phyloP scores from a whole-genome alignment of 2,329 filamentous ascomycete genomes.

The Xylaria sp. region DNA sequence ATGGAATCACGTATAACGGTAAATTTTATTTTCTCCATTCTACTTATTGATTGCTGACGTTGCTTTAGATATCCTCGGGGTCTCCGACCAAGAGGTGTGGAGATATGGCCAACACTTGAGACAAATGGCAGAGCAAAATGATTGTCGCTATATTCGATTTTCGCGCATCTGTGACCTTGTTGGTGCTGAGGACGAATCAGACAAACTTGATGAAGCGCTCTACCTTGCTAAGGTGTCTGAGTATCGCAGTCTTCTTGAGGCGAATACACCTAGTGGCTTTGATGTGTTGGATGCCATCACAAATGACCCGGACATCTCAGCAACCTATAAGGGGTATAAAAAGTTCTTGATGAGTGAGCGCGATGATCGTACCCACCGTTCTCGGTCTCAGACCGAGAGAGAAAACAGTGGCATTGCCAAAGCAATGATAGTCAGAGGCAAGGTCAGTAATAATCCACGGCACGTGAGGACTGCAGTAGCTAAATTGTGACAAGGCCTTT shows the following conservation, averaged over 20 bases:
- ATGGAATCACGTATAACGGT: conserved; percentile 30
- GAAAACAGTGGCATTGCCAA: conserved; percentile 26
- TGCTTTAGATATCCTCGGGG: conserved; percentile 22
- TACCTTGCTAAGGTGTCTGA: conserved; percentile 17
- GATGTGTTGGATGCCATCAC: conserved; percentile 22
- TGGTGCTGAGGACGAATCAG: conserved; percentile 11
- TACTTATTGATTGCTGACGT: background rate
- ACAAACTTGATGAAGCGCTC: conserved; percentile 8
- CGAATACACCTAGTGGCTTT: conserved; percentile 17
- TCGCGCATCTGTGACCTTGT: conserved; percentile 27
- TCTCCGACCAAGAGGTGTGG: conserved; percentile 28
- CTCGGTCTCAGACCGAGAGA: conserved; percentile 25
- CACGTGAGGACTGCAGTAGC: background rate
- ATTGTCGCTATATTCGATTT: conserved; percentile 21
- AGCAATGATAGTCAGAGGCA: conserved; percentile 26
- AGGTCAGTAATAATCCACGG: conserved; percentile 4
- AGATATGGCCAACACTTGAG: conserved; percentile 20
- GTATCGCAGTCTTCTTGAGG: conserved; percentile 19
- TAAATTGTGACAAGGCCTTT: conserved; percentile 19
- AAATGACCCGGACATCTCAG: conserved; percentile 21
- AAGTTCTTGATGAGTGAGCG: conserved; percentile 27
- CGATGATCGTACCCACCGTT: conserved; percentile 15
- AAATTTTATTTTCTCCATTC: background rate
- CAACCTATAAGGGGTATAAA: conserved; percentile 27
- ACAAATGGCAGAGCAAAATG: conserved; percentile 20